These are phyloP conservation scores for Canariomyces notabilis DNA, from an alignment of 2,329 filamentous ascomycete species.

Conservation along the genomic window DNA sequence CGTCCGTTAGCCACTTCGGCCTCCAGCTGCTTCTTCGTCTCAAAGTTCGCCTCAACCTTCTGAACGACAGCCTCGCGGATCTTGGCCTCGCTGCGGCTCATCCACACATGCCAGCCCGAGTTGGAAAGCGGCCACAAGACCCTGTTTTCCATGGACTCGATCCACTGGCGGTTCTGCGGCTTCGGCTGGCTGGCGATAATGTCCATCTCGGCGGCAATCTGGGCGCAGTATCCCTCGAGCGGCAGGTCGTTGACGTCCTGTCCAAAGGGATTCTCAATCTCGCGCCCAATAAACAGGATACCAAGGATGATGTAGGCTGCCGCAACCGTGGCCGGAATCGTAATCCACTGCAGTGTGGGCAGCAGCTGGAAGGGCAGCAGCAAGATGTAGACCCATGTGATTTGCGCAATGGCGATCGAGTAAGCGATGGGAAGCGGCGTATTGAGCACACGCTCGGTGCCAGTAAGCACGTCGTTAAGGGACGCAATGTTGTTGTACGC, in stretches of 20 bases:
- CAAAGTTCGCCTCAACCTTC: constrained; percentile 31
- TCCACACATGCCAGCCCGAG: constrained; percentile 45
- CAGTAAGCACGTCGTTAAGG: constrained; percentile 61
- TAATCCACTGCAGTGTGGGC: constrained; percentile 56
- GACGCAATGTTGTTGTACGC: constrained; percentile 45
- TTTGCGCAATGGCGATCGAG: constrained; percentile 69
- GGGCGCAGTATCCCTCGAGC: constrained; percentile 60
- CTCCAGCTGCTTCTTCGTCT: constrained; percentile 25
- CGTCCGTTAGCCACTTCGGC: neutral
- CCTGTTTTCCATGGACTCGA: constrained; percentile 34
- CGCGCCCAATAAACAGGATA: constrained; percentile 59
- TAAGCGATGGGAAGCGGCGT: constrained; percentile 70
- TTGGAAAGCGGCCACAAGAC: constrained; percentile 40
- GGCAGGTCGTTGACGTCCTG: constrained; percentile 64
- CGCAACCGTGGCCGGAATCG: constrained; percentile 61
- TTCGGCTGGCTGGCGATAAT: constrained; percentile 53
- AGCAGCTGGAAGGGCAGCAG: constrained; percentile 69
- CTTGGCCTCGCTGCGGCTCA: constrained; percentile 40
- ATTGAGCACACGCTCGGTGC: constrained; percentile 66
- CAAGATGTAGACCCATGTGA: constrained; percentile 71
- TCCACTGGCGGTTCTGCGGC: constrained; percentile 48
- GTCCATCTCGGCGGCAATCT: constrained; percentile 60
- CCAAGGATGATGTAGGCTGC: constrained; percentile 71
- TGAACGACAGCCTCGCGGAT: constrained; percentile 40
- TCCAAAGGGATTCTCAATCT: constrained; percentile 68